A percentile compares a stretch with the other conserved stretches of the same genome.
Evolutionary conservation across 257 asterid species (phyloP).

Genomic region (Mentha longifolia): DNA sequence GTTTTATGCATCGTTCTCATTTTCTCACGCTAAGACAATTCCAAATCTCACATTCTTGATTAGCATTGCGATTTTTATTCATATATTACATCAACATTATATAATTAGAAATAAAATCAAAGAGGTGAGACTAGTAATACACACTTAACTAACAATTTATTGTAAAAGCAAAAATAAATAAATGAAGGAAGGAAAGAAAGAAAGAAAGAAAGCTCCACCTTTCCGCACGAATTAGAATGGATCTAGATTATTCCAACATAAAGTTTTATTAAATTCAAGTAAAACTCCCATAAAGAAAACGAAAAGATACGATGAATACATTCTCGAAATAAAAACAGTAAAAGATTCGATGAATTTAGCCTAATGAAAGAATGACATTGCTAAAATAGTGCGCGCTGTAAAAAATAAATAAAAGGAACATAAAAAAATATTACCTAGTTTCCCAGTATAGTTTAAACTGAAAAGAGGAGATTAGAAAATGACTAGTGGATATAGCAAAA

Average conservation of each 20-base stretch:
- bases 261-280: not conserved
- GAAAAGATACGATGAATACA: slow-evolving; percentile 5
- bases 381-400: not conserved
- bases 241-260: not conserved
- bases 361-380: not conserved
- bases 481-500: slow-evolving; percentile 3
- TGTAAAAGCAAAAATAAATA: no score
- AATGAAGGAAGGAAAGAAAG: no score
- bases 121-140: not conserved
- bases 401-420: not conserved
- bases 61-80: not conserved
- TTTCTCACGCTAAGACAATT: no score
- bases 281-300: not conserved
- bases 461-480: not conserved
- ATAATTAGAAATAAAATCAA: not conserved
- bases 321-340: not conserved
- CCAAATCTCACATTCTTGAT: not conserved
- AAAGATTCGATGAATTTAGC: slow-evolving; percentile 11
- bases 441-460: not conserved
- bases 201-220: no score
- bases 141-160: no score
- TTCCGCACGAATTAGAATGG: no score
- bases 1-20: no score
- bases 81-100: not conserved
- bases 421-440: no score